phyloP scores from a whole-genome alignment of 1,284 basidiomycete species.

The Heterobasidion irregulare region DNA sequence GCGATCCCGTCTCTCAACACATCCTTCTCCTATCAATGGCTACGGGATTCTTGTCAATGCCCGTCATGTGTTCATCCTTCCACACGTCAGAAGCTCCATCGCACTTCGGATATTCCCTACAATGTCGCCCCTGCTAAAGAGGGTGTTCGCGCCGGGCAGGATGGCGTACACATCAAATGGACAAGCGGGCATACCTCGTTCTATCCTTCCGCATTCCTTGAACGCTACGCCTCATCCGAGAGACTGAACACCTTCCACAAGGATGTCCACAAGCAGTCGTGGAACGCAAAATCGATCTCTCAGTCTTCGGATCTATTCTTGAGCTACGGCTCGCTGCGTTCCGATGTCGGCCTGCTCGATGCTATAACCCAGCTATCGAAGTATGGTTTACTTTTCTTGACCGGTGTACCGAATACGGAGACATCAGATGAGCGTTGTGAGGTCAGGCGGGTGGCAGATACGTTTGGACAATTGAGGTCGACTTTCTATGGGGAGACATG shows the following conservation, averaged over 20 bases:
- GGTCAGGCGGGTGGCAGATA: constrained; percentile 51
- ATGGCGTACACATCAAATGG: constrained; percentile 50
- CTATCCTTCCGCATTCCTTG: constrained; percentile 41
- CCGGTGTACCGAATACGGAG: constrained; percentile 46
- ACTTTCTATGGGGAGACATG: constrained; percentile 92
- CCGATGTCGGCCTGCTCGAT: constrained; percentile 33
- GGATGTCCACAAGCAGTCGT: constrained; percentile 24
- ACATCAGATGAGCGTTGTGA: constrained; percentile 56
- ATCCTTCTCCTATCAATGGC: constrained; percentile 27
- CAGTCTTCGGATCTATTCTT: constrained; percentile 35
- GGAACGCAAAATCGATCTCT: constrained; percentile 29
- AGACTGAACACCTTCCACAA: constrained; percentile 30
- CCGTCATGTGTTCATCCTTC: constrained; percentile 42
- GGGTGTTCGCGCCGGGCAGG: constrained; percentile 27
- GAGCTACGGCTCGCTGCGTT: constrained; percentile 35
- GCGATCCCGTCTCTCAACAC: constrained; percentile 2
- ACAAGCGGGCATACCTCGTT: constrained; percentile 48
- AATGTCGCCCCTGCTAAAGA: constrained; percentile 32
- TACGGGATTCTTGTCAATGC: constrained; percentile 53
- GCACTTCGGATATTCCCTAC: constrained; percentile 54
- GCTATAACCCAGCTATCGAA: constrained; percentile 48
- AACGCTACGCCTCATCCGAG: constrained; percentile 21
- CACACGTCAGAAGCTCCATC: constrained; percentile 58
- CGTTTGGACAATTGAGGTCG: constrained; percentile 70
- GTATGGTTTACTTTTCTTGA: constrained; percentile 52